Evolutionary conservation across 139 green algal genomes (phyloP).

Genomic region (Choricystis sp.): DNA sequence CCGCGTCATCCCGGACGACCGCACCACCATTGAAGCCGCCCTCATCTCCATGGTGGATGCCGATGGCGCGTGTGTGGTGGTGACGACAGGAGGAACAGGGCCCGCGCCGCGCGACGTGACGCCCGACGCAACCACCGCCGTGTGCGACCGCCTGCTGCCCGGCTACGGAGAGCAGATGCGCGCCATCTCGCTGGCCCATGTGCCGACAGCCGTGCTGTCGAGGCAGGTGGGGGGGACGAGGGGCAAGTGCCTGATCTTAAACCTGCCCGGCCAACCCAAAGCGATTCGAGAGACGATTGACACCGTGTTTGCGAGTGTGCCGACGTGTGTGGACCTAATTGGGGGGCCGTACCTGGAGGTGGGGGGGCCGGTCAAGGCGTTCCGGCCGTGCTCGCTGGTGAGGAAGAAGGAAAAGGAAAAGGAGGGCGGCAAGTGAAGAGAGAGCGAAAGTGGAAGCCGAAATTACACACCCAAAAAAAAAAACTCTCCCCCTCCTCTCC

Average conservation of each 20-base stretch:
- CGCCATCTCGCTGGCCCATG: slow-evolving; percentile 61
- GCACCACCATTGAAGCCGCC: slow-evolving; percentile 49
- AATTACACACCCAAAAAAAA: too few species aligned
- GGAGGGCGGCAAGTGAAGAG: too few species aligned
- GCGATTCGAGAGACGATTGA: slow-evolving; percentile 85
- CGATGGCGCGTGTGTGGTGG: slow-evolving; percentile 64
- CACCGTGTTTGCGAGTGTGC: slow-evolving; percentile 73
- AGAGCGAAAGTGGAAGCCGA: too few species aligned
- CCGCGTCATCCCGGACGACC: slow-evolving; percentile 65
- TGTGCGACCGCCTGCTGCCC: slow-evolving; percentile 76
- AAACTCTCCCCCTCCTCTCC: too few species aligned
- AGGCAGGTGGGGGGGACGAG: slow-evolving; percentile 77
- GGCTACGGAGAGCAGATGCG: slow-evolving; percentile 91
- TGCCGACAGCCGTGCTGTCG: slow-evolving; percentile 82
- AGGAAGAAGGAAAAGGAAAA: too few species aligned
- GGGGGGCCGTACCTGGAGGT: slow-evolving; percentile 64
- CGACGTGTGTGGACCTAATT: slow-evolving; percentile 71
- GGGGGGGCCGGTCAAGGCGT: slow-evolving; percentile 56
- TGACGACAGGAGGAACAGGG: slow-evolving; percentile 76
- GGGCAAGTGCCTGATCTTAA: slow-evolving; percentile 65
- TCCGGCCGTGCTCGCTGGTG: slow-evolving; percentile 17
- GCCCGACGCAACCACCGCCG: slow-evolving; percentile 76
- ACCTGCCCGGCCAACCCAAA: slow-evolving; percentile 82
- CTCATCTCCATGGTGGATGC: slow-evolving; percentile 64
- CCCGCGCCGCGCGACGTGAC: slow-evolving; percentile 76